Conservation (phyloP, 306 rosid genomes). For the Cercis canadensis region DNA sequence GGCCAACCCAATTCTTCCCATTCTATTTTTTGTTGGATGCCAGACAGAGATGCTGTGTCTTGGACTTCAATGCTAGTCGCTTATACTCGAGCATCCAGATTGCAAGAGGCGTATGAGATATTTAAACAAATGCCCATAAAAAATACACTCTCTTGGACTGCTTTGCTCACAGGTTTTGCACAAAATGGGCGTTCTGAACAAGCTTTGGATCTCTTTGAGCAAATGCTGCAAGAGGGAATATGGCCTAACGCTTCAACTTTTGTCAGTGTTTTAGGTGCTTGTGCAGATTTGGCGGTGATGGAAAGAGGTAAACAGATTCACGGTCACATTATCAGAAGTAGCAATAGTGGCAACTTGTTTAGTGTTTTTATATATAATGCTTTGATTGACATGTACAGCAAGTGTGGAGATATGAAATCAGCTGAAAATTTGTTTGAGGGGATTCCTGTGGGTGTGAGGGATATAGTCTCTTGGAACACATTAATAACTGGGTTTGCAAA, state of each 20-base stretch:
- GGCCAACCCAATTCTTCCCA: constrained; percentile 44
- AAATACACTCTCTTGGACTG: constrained; percentile 64
- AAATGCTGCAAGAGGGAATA: constrained; percentile 52
- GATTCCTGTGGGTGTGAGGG: constrained; percentile 37
- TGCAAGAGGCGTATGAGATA: constrained; percentile 52
- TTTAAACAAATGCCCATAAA: constrained; percentile 56
- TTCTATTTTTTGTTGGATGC: constrained; percentile 53
- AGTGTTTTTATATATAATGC: constrained; percentile 56
- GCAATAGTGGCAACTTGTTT: constrained; percentile 38
- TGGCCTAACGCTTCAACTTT: constrained; percentile 54
- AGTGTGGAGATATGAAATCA: constrained; percentile 64
- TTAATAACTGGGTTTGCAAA: constrained; percentile 59
- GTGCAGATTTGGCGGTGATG: constrained; percentile 54
- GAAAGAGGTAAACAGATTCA: constrained; percentile 68
- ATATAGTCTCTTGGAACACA: constrained; percentile 26
- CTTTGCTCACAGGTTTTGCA: constrained; percentile 53
- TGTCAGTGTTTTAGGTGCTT: constrained; percentile 61
- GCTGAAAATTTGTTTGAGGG: constrained; percentile 55
- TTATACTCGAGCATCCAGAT: constrained; percentile 41
- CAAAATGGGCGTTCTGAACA: constrained; percentile 42
- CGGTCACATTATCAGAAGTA: constrained; percentile 49
- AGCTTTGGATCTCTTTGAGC: constrained; percentile 52
- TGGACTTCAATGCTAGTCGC: constrained; percentile 64
- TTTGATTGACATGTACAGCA: constrained; percentile 66
- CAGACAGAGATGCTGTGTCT: constrained; percentile 59